phyloP scores from a whole-genome alignment of 257 asterid genomes.

The Nicotiana obtusifolia region DNA sequence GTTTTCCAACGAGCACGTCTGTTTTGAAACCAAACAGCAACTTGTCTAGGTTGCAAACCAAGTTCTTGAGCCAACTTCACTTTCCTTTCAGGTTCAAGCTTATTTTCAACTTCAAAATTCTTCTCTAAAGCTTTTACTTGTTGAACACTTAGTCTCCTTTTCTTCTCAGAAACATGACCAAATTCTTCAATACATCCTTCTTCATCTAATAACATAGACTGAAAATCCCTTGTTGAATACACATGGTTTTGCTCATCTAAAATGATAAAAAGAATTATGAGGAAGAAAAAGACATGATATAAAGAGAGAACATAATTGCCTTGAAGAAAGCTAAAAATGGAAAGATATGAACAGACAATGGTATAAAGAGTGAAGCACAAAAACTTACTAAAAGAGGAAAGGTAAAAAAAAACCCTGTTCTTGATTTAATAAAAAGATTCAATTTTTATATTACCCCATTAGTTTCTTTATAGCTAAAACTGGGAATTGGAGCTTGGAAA shows the following conservation, averaged over 20 bases:
- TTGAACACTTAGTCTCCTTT: conserved; percentile 59
- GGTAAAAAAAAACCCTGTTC: not conserved
- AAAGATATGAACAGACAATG: conserved; percentile 14
- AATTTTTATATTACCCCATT: not conserved
- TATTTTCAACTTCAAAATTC: conserved; percentile 82
- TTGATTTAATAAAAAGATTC: not conserved
- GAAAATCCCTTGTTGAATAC: conserved; percentile 55
- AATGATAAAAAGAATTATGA: not conserved
- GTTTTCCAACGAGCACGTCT: conserved; percentile 94
- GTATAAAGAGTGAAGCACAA: conserved; percentile 9
- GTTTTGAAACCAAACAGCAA: conserved; percentile 93
- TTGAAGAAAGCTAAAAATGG: conserved; percentile 8
- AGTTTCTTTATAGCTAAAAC: not conserved
- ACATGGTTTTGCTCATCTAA: conserved; percentile 46
- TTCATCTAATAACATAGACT: conserved; percentile 67
- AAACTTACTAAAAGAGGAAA: conserved; percentile 31
- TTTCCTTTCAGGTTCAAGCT: conserved; percentile 87
- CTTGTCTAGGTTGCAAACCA: conserved; percentile 92
- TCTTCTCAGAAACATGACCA: conserved; percentile 58
- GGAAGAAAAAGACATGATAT: too few relatives aligned
- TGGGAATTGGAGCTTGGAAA: conserved; percentile 9
- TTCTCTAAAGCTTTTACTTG: conserved; percentile 92
- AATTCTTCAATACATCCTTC: conserved; percentile 67
- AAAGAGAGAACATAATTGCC: not conserved
- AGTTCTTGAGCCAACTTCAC: conserved; percentile 77